These are phyloP conservation scores for Prunus armeniaca DNA, from an alignment of 306 rosid species.

Conservation along the genomic window DNA sequence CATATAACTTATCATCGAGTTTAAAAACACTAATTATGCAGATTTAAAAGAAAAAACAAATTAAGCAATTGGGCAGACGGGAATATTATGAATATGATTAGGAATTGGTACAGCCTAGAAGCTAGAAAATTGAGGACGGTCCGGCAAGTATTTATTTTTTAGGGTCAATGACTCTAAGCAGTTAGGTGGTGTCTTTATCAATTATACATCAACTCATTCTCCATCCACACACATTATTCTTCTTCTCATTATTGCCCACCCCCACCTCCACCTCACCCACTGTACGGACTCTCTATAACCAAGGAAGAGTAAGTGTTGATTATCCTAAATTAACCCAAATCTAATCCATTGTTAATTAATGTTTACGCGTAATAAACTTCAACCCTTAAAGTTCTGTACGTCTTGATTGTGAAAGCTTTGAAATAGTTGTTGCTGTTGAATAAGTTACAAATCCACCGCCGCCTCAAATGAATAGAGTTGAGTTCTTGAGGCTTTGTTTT, in stretches of 20 bases:
- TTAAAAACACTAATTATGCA: not conserved
- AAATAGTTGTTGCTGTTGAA: not conserved
- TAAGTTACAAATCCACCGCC: not conserved
- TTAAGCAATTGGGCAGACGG: not conserved
- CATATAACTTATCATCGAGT: not conserved
- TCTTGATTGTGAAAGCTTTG: too few relatives aligned
- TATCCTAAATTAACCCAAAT: slow-evolving; percentile 11
- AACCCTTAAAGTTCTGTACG: not conserved
- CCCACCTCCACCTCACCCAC: slow-evolving; percentile 20
- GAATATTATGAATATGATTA: not conserved
- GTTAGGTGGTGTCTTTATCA: slow-evolving; percentile 9
- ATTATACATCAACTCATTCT: not conserved
- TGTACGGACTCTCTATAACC: slow-evolving; percentile 18
- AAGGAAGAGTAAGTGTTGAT: not conserved
- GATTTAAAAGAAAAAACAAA: not conserved
- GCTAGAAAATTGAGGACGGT: not conserved
- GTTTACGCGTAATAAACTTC: not conserved
- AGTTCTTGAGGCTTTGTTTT: slow-evolving; percentile 2
- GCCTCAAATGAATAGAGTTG: not conserved
- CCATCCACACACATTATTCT: slow-evolving; percentile 36
- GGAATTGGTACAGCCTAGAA: not conserved
- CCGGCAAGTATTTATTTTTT: not conserved
- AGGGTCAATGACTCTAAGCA: not conserved
- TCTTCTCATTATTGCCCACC: slow-evolving; percentile 43
- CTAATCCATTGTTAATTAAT: not conserved